Evolutionary conservation across 345 rosid genomes (phyloP).

Genomic region (Boechera stricta): DNA sequence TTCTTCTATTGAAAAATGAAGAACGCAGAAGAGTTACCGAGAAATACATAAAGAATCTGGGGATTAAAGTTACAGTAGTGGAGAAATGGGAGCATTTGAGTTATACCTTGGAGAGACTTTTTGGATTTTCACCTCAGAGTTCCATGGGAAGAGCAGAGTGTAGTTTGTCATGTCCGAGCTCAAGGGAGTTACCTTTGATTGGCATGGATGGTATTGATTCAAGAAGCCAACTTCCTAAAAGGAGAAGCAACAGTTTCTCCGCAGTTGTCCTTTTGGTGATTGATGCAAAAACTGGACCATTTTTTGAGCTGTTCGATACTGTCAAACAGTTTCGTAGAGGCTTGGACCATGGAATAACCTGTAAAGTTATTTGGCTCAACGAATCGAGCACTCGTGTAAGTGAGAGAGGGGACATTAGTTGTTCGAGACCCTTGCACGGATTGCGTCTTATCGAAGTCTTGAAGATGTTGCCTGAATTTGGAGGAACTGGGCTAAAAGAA

Average conservation of each 20-base stretch:
- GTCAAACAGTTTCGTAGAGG: constrained; percentile 55
- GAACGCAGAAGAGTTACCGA: constrained; percentile 59
- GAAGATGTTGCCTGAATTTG: constrained; percentile 68
- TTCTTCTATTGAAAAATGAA: constrained; percentile 60
- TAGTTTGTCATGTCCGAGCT: constrained; percentile 45
- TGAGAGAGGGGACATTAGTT: constrained; percentile 44
- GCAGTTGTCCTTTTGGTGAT: constrained; percentile 61
- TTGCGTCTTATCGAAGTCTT: constrained; percentile 56
- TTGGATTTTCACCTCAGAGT: constrained; percentile 48
- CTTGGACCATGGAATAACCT: constrained; percentile 35
- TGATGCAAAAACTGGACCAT: constrained; percentile 63
- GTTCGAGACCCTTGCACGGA: constrained; percentile 73
- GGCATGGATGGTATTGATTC: constrained; percentile 58
- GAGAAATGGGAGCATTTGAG: constrained; percentile 55
- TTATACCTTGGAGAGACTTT: constrained; percentile 43
- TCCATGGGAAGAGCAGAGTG: constrained; percentile 56
- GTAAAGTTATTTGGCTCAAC: constrained; percentile 76
- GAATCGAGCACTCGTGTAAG: constrained; percentile 42
- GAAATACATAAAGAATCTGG: constrained; percentile 58
- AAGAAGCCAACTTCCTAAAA: constrained; percentile 36
- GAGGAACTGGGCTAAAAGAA: constrained; percentile 43
- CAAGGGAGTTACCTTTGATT: constrained; percentile 59
- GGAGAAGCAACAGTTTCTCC: constrained; percentile 36
- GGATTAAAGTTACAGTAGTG: constrained; percentile 56
- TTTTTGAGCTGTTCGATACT: constrained; percentile 43